Percentiles rank a stretch among this genome's conserved stretches.
phyloP scores from a whole-genome alignment of 2,329 filamentous ascomycete species.

The Xylaria digitata region DNA sequence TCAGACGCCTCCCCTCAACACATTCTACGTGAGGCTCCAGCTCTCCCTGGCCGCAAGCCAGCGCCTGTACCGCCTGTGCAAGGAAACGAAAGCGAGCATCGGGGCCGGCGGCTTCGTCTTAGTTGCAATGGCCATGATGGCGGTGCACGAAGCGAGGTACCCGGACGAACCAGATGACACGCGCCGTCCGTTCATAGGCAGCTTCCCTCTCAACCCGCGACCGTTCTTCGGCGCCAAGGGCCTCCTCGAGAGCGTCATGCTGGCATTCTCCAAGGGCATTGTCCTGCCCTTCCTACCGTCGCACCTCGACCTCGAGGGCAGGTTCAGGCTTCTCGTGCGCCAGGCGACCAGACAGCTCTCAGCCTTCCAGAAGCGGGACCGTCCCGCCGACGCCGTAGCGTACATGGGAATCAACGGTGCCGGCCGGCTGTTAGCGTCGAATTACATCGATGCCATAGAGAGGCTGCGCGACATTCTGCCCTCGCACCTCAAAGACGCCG shows the following conservation, averaged over 20 bases:
- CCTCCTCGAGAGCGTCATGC: conserved; percentile 34
- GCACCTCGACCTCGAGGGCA: conserved; percentile 26
- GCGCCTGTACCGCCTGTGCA: conserved; percentile 41
- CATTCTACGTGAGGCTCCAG: conserved; percentile 30
- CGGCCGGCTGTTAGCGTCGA: conserved; percentile 36
- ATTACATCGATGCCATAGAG: conserved; percentile 39
- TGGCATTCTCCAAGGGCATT: conserved; percentile 35
- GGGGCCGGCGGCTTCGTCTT: conserved; percentile 44
- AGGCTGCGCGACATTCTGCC: conserved; percentile 29
- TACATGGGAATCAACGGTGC: conserved; percentile 33
- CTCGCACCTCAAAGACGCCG: conserved; percentile 6
- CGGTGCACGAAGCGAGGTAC: conserved; percentile 38
- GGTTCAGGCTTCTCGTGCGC: conserved; percentile 37
- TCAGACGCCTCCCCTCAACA: conserved; percentile 40
- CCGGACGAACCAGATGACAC: conserved; percentile 26
- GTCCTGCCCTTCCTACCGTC: conserved; percentile 38
- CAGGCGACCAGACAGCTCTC: conserved; percentile 35
- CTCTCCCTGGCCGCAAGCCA: conserved; percentile 33
- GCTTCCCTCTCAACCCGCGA: conserved; percentile 37
- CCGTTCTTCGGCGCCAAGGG: conserved; percentile 32
- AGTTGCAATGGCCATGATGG: conserved; percentile 45
- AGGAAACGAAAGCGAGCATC: conserved; percentile 41
- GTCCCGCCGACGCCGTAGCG: conserved; percentile 13
- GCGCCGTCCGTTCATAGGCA: conserved; percentile 33
- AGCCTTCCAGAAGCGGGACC: conserved; percentile 33